These are phyloP conservation scores for Podospora pseudopauciseta DNA, from an alignment of 495 filamentous ascomycete genomes.

Conservation along the genomic window DNA sequence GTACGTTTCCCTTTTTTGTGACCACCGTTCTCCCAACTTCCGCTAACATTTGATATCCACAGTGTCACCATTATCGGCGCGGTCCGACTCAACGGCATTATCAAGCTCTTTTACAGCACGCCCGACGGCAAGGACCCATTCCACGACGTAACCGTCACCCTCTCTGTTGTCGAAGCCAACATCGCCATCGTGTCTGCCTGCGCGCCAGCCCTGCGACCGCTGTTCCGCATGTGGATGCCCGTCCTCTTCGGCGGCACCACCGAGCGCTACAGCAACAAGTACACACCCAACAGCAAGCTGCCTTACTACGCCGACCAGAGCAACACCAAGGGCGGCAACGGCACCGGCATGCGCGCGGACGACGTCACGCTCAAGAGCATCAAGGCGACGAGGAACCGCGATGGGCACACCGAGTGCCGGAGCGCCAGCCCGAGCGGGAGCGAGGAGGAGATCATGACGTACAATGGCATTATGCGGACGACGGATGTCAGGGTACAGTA, in stretches of 20 bases:
- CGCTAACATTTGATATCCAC: background rate
- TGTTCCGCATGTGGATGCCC: conserved; percentile 25
- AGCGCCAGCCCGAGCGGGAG: conserved; percentile 16
- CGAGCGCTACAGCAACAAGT: conserved; percentile 12
- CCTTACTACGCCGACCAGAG: conserved; percentile 5
- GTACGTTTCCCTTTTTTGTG: conserved; percentile 29
- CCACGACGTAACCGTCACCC: conserved; percentile 40
- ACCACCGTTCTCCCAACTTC: background rate
- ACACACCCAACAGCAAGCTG: conserved; percentile 7
- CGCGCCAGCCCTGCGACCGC: conserved; percentile 35
- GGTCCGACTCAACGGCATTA: conserved; percentile 27
- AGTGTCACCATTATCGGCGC: conserved; percentile 49
- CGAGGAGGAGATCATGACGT: conserved; percentile 22
- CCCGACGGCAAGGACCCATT: conserved; percentile 23
- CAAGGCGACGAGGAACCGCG: conserved; percentile 1
- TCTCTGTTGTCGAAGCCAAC: conserved; percentile 50
- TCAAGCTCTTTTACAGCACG: conserved; percentile 15
- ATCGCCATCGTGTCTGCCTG: conserved; percentile 49
- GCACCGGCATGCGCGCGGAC: background rate
- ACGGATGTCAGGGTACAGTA: conserved; percentile 16
- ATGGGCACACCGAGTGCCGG: conserved; percentile 12
- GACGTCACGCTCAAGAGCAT: background rate
- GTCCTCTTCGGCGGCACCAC: conserved; percentile 12
- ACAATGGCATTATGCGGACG: conserved; percentile 19
- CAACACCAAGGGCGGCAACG: background rate